Evolutionary conservation across 768 basidiomycete species (phyloP).

Genomic region (Termitomyces sp.): DNA sequence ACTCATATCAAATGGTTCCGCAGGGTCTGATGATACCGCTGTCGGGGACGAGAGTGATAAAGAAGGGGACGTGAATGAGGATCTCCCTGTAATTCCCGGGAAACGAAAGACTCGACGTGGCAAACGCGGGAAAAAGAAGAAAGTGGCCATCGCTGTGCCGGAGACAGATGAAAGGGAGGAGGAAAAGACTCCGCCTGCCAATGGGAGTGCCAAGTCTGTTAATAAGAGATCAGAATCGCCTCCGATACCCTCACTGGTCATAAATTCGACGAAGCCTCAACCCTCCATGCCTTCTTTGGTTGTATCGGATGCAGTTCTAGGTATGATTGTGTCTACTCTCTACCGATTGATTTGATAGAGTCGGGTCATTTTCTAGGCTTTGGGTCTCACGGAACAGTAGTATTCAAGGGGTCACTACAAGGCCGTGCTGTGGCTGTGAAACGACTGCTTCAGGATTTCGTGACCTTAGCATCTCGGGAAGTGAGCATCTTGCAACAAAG

Average conservation of each 20-base stretch:
- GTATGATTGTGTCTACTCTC: conserved; percentile 35
- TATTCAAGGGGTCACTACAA: conserved; percentile 92
- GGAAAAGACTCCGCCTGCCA: conserved; percentile 24
- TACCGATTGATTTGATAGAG: not conserved
- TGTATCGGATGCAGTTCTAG: conserved; percentile 74
- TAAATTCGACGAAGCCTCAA: conserved; percentile 25
- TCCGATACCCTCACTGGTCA: conserved; percentile 19
- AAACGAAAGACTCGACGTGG: conserved; percentile 19
- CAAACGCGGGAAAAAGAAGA: conserved; percentile 54
- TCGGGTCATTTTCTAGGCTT: conserved; percentile 53
- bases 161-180: conserved; percentile 37
- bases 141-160: conserved; percentile 29
- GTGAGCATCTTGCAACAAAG: conserved; percentile 93
- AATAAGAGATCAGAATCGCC: conserved; percentile 11
- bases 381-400: conserved; percentile 96
- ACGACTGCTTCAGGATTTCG: conserved; percentile 91
- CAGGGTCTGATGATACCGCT: conserved; percentile 12
- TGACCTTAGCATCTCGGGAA: conserved; percentile 91
- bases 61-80: conserved; percentile 33
- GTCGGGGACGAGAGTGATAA: conserved; percentile 62
- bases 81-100: conserved; percentile 33
- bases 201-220: conserved; percentile 17
- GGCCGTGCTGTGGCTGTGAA: conserved; percentile 98
- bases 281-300: conserved; percentile 47
- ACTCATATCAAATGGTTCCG: conserved; percentile 5